phyloP scores from a whole-genome alignment of 352 stramenopile genomes.

The Thalassiosira exigua region DNA sequence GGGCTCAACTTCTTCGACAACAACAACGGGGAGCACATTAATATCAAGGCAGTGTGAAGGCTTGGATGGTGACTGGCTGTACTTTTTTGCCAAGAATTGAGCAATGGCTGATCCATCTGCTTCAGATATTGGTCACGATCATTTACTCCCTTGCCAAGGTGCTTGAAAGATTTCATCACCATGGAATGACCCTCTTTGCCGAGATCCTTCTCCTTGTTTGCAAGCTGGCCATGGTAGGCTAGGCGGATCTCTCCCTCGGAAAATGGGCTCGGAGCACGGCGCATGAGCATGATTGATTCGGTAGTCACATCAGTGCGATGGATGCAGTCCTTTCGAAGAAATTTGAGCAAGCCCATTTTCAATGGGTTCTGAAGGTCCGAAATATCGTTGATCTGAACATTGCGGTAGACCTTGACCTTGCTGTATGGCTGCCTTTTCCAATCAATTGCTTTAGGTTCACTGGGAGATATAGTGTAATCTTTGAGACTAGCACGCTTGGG shows the following conservation, averaged over 20 bases:
- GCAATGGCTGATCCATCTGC: slow-evolving; percentile 71
- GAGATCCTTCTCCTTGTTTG: slow-evolving; percentile 28
- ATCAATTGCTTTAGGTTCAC: slow-evolving; percentile 30
- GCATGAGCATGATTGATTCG: slow-evolving; percentile 56
- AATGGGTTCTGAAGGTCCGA: slow-evolving; percentile 50
- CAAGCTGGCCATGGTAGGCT: slow-evolving; percentile 62
- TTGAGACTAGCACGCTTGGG: slow-evolving; percentile 25
- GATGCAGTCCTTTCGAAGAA: slow-evolving; percentile 10
- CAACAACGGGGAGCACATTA: slow-evolving; percentile 53
- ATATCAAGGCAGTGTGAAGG: slow-evolving; percentile 41
- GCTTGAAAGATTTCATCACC: slow-evolving; percentile 69
- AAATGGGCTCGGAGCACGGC: slow-evolving; percentile 66
- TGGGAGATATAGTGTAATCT: slow-evolving; percentile 35
- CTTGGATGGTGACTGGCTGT: slow-evolving; percentile 51
- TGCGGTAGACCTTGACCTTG: slow-evolving; percentile 55
- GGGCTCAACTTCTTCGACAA: slow-evolving; percentile 54
- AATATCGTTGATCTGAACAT: slow-evolving; percentile 46
- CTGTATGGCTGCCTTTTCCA: slow-evolving; percentile 38
- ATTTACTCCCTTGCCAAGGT: slow-evolving; percentile 41
- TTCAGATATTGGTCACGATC: slow-evolving; percentile 61
- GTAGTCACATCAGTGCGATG: slow-evolving; percentile 23
- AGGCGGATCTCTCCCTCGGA: slow-evolving; percentile 60
- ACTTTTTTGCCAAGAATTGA: slow-evolving; percentile 61
- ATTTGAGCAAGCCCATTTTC: slow-evolving; percentile 41
- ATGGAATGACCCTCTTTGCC: slow-evolving; percentile 29